Conservation (phyloP, 2,329 filamentous ascomycete genomes). For the Diaporthe nobilis region DNA sequence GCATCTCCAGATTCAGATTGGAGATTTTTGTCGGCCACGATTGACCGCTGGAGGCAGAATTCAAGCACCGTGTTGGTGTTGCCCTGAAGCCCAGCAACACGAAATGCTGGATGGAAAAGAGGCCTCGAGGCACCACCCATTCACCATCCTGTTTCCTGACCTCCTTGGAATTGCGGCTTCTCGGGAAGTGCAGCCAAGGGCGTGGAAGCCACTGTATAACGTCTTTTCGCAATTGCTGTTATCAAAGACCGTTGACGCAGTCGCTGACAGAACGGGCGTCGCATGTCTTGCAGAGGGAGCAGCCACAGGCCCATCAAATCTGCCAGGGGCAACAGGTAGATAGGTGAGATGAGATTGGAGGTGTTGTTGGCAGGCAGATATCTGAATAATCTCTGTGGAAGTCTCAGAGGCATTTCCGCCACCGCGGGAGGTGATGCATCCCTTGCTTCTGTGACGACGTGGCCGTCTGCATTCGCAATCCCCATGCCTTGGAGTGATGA, state of each 20-base stretch:
- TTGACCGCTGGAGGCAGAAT: background rate
- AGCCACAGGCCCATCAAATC: background rate
- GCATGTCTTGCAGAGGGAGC: background rate
- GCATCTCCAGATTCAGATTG: background rate
- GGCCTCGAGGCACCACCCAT: background rate
- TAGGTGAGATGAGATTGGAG: background rate
- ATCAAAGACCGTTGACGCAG: background rate
- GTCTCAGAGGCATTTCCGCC: conserved; percentile 31
- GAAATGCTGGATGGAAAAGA: background rate
- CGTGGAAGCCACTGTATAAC: background rate
- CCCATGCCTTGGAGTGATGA: conserved; percentile 5
- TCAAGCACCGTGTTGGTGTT: background rate
- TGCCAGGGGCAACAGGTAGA: background rate
- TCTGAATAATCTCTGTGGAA: background rate
- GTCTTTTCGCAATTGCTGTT: background rate
- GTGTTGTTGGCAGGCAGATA: background rate
- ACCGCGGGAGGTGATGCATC: background rate
- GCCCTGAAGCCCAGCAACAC: background rate
- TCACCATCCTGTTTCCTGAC: background rate
- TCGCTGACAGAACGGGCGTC: background rate
- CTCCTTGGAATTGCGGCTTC: background rate
- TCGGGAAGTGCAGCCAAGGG: background rate
- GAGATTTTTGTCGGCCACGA: background rate
- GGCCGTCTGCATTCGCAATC: conserved; percentile 2
- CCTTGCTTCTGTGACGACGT: conserved; percentile 21